phyloP scores from a whole-genome alignment of 768 basidiomycete species.

The Pleurotus tuber-regium region DNA sequence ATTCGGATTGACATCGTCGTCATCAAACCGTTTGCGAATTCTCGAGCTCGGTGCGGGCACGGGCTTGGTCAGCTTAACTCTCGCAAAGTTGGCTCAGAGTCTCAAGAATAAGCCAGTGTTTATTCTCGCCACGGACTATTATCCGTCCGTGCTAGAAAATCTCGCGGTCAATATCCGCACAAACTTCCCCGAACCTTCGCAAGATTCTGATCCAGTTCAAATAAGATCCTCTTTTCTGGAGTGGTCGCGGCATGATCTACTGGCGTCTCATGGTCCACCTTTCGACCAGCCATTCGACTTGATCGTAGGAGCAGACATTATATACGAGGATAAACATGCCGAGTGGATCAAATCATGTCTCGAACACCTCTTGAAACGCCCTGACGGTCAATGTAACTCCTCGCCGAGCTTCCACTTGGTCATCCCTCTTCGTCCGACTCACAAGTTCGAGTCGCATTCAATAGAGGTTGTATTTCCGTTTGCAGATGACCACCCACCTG shows the following conservation, averaged over 20 bases:
- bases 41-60: conserved; percentile 88
- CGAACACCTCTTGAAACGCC: conserved; percentile 40
- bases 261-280: conserved; percentile 13
- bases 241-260: conserved; percentile 41
- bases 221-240: conserved; percentile 44
- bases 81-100: conserved; percentile 41
- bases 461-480: conserved; percentile 54
- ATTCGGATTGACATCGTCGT: conserved; percentile 39
- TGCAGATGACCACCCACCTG: conserved; percentile 10
- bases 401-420: conserved; percentile 60
- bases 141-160: conserved; percentile 70
- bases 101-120: conserved; percentile 15
- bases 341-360: conserved; percentile 68
- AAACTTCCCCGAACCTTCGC: conserved; percentile 43
- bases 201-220: background rate
- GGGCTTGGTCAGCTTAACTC: conserved; percentile 68
- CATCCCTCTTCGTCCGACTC: conserved; percentile 71
- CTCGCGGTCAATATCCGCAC: conserved; percentile 55
- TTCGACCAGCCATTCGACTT: conserved; percentile 57
- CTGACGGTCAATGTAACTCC: conserved; percentile 6
- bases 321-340: conserved; percentile 75
- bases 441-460: conserved; percentile 53
- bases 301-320: conserved; percentile 78
- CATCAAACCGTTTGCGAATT: conserved; percentile 34
- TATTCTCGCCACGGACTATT: conserved; percentile 76